Base-by-base conservation (phyloP, 2,329 filamentous ascomycete genomes). In the Graphilbum fragrans region DNA sequence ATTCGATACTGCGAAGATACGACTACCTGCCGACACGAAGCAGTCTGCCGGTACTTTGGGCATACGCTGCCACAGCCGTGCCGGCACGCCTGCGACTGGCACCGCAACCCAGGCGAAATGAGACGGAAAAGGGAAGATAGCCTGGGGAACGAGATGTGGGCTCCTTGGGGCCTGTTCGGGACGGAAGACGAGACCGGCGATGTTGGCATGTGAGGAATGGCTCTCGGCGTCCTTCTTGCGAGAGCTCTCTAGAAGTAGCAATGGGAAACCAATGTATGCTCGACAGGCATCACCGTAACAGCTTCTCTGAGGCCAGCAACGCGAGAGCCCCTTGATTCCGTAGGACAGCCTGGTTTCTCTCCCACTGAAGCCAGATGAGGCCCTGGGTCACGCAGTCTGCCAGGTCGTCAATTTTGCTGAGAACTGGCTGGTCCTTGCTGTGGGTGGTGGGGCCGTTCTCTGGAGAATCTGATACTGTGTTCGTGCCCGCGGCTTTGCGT, bases 1-100 rank as follows among this genome's bases (percentile, higher is more conserved):
- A 74, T 88, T 2, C 63, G 74, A 10, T 95, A 94, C 55, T 94
- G 88, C 57, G 90, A 96, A 59, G 74, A 75, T 42, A 82, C 77
- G 1, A 67, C 65, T 11, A 63, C 64, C 11, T 96, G 90, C 55
- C 72, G 87, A 37, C 90, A 96, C 54, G 70, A 73, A 37, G 58
- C 80, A 20, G 86, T 94, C 42, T 80, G 76, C 49, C 69, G 70
- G 38, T 90, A 92, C 55, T 94, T 92, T 61, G 83, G 82, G 2
- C 84, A 90, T 55, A 55, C 62, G 14, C 17, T 36, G 35, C 57
- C 61, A 12, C 73, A 76, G 2, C 64, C 65, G 18, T 88, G 83
- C 52, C 76, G 86, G 49, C 83, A 73, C 62, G 83, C 83, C 3
- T 88, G 83, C 53, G 83, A 88, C 56, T 82, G 76, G 64, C 83